Conservation (phyloP, 805 yeast species). For the Candida oleophila region DNA sequence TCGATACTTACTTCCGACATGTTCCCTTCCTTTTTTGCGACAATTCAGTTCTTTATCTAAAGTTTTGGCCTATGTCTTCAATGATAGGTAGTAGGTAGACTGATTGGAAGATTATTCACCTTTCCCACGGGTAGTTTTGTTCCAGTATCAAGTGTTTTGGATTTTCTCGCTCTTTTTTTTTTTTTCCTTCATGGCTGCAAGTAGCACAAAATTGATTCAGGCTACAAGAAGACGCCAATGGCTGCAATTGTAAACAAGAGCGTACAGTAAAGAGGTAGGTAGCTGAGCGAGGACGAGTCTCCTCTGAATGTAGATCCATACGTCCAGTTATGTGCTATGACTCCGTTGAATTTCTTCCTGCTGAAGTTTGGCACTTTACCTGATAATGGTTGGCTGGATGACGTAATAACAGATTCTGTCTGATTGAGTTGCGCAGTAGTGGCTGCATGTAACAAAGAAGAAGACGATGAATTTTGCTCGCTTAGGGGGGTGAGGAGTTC, state of each 20-base stretch:
- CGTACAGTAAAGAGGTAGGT: background rate
- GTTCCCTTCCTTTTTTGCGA: background rate
- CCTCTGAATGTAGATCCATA: background rate
- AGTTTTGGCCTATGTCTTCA: background rate
- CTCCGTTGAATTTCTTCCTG: background rate
- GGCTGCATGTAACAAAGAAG: too few species aligned
- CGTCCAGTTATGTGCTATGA: background rate
- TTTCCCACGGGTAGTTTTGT: background rate
- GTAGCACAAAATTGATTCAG: constrained; percentile 1
- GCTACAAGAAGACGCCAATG: background rate
- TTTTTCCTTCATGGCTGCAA: background rate
- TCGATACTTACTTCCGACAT: constrained; percentile 1
- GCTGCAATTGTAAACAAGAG: background rate
- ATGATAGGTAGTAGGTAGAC: background rate
- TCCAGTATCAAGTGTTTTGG: background rate
- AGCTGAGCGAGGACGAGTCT: background rate
- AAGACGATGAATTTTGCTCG: too few species aligned
- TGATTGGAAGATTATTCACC: background rate
- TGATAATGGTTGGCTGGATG: too few species aligned
- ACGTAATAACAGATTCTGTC: too few species aligned
- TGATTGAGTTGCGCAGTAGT: too few species aligned
- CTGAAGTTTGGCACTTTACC: background rate
- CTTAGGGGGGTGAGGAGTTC: too few species aligned
- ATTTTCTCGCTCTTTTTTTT: background rate
- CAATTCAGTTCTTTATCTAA: background rate